These are phyloP conservation scores for Aureobasidium sp. DNA, from an alignment of 2,329 filamentous ascomycete species.

Conservation along the genomic window DNA sequence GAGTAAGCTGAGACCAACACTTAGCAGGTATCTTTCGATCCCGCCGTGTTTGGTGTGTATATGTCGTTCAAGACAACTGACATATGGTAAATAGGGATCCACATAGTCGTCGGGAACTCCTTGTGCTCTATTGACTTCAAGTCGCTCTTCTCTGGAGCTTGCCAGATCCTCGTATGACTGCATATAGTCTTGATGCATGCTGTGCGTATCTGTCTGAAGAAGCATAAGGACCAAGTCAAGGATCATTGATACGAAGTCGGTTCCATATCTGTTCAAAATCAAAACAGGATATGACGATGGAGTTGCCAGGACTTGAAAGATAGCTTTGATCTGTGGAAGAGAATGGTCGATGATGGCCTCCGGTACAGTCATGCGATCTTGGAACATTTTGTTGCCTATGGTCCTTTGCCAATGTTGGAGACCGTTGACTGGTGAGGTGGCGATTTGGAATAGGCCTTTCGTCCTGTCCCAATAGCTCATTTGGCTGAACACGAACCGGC, in stretches of 20 bases:
- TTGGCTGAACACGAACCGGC: not conserved
- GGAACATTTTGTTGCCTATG: not conserved
- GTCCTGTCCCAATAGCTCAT: not conserved
- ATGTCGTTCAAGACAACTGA: not conserved
- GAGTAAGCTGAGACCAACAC: not conserved
- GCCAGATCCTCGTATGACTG: not conserved
- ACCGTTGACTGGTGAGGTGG: not conserved
- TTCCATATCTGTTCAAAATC: not conserved
- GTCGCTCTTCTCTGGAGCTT: not conserved
- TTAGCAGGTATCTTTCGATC: not conserved
- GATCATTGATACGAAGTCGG: not conserved
- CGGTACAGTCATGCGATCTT: not conserved
- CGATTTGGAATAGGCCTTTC: not conserved
- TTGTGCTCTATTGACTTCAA: not conserved
- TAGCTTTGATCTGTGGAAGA: slow-evolving; percentile 2
- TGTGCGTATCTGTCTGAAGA: not conserved
- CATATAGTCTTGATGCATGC: not conserved
- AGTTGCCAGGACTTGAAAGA: not conserved
- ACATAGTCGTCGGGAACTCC: not conserved
- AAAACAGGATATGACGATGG: slow-evolving; percentile 6
- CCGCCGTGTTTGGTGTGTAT: slow-evolving; percentile 2
- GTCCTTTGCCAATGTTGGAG: not conserved
- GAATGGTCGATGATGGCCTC: not conserved
- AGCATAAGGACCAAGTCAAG: not conserved
- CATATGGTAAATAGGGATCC: not conserved